These are phyloP conservation scores for Hansenula sp. DNA, from an alignment of 1,139 yeast species.

Conservation along the genomic window DNA sequence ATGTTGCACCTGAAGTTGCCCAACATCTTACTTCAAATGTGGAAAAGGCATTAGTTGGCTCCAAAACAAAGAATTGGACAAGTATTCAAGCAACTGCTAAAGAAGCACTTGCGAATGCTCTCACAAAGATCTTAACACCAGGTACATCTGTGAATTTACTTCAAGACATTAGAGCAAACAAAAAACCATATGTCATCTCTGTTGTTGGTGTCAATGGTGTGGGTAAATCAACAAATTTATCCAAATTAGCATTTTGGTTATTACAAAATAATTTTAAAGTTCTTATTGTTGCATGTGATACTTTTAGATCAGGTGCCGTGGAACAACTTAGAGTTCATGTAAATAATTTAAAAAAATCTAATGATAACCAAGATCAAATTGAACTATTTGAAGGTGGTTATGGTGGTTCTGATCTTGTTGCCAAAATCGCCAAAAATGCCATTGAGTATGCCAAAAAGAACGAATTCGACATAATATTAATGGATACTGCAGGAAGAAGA, in stretches of 20 bases:
- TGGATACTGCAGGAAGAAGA: slow-evolving; percentile 97
- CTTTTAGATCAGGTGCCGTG: slow-evolving; percentile 97
- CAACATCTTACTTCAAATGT: slow-evolving; percentile 52
- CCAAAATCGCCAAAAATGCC: slow-evolving; percentile 92
- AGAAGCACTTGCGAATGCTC: slow-evolving; percentile 66
- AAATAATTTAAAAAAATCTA: slow-evolving; percentile 65
- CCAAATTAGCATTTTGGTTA: slow-evolving; percentile 94
- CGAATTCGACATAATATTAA: slow-evolving; percentile 77
- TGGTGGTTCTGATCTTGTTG: slow-evolving; percentile 92
- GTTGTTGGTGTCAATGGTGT: slow-evolving; percentile 98
- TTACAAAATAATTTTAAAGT: slow-evolving; percentile 85
- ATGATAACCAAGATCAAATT: slow-evolving; percentile 53
- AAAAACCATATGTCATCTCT: slow-evolving; percentile 86
- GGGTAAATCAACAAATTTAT: slow-evolving; percentile 92
- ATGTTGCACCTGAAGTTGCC: slow-evolving; percentile 57
- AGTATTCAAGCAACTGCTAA: slow-evolving; percentile 57
- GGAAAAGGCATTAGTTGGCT: slow-evolving; percentile 56
- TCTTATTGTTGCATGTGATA: slow-evolving; percentile 94
- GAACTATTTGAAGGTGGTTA: slow-evolving; percentile 93
- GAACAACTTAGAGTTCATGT: slow-evolving; percentile 96
- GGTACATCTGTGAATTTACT: slow-evolving; percentile 85
- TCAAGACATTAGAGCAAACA: slow-evolving; percentile 63
- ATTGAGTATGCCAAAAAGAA: slow-evolving; percentile 67
- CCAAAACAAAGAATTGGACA: slow-evolving; percentile 64
- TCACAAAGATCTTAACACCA: slow-evolving; percentile 84